These are phyloP conservation scores for Spinellus fusiger DNA, from an alignment of 192 early-diverging fungal species.

Conservation along the genomic window DNA sequence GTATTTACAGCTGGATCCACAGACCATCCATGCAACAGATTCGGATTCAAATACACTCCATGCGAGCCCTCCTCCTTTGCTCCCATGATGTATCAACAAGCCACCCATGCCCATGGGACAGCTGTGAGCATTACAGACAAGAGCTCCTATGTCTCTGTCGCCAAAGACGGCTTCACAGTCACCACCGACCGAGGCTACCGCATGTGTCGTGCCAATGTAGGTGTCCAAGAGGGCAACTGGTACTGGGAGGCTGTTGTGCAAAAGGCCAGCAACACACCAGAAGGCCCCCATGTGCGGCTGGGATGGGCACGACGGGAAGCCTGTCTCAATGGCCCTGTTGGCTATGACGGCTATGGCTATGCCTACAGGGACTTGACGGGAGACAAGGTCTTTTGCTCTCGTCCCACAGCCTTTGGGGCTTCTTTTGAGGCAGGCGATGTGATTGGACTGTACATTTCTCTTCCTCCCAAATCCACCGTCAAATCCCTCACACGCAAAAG, in stretches of 20 bases:
- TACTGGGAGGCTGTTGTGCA: slow-evolving; percentile 55
- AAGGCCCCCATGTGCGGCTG: slow-evolving; percentile 57
- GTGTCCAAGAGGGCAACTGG: slow-evolving; percentile 57
- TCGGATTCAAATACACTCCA: slow-evolving; percentile 57
- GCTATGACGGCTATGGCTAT: slow-evolving; percentile 62
- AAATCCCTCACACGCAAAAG: slow-evolving; percentile 41
- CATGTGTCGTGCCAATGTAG: slow-evolving; percentile 54
- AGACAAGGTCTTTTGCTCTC: slow-evolving; percentile 51
- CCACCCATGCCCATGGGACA: slow-evolving; percentile 36
- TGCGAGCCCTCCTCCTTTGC: slow-evolving; percentile 45
- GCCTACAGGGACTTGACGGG: slow-evolving; percentile 58
- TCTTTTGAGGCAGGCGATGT: slow-evolving; percentile 57
- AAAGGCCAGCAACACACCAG: slow-evolving; percentile 17
- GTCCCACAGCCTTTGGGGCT: slow-evolving; percentile 44
- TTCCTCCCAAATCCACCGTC: slow-evolving; percentile 36
- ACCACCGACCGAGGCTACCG: slow-evolving; percentile 63
- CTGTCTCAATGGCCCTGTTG: slow-evolving; percentile 55
- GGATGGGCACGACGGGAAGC: slow-evolving; percentile 61
- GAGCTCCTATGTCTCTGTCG: slow-evolving; percentile 51
- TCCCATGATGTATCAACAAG: slow-evolving; percentile 42
- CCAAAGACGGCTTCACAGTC: slow-evolving; percentile 47
- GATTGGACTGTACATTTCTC: slow-evolving; percentile 53
- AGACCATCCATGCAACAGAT: slow-evolving; percentile 52
- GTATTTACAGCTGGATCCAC: too few relatives aligned
- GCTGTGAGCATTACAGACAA: slow-evolving; percentile 50